Percentiles rank a stretch among this genome's conserved stretches.
Evolutionary conservation across 257 asterid genomes (phyloP).

Genomic region (Nicotiana tabacum): DNA sequence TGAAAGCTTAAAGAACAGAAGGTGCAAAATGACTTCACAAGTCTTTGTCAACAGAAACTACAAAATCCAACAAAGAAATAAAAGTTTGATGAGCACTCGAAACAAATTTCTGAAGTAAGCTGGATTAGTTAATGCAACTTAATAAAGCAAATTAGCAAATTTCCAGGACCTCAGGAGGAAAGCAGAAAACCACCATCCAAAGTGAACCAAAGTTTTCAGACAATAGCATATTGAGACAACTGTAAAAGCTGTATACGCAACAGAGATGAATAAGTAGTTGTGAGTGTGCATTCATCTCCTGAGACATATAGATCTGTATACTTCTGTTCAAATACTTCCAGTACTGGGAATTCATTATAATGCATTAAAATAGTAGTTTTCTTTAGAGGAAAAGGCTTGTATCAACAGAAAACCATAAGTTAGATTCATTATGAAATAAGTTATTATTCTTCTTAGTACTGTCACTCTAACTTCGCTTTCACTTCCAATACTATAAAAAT

Average conservation of each 20-base stretch:
- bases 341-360: not conserved
- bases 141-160: not conserved
- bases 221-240: not conserved
- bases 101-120: not conserved
- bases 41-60: not conserved
- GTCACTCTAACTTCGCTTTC: not conserved
- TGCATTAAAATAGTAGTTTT: not conserved
- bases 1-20: not conserved
- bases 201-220: not conserved
- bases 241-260: not conserved
- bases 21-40: not conserved
- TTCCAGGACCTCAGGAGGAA: not conserved
- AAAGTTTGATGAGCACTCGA: not conserved
- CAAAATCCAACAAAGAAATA: not conserved
- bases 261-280: not conserved
- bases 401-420: not conserved
- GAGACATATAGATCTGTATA: not conserved
- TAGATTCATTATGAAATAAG: not conserved
- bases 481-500: not conserved
- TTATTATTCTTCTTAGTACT: not conserved
- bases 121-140: not conserved
- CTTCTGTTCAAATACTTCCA: constrained; percentile 1
- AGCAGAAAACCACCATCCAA: not conserved
- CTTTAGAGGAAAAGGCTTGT: not conserved
- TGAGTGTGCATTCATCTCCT: not conserved